A percentile compares a stretch with the other conserved stretches of the same genome.
phyloP scores from a whole-genome alignment of 805 yeast genomes.

The Isabelozyma pseudorhagii region DNA sequence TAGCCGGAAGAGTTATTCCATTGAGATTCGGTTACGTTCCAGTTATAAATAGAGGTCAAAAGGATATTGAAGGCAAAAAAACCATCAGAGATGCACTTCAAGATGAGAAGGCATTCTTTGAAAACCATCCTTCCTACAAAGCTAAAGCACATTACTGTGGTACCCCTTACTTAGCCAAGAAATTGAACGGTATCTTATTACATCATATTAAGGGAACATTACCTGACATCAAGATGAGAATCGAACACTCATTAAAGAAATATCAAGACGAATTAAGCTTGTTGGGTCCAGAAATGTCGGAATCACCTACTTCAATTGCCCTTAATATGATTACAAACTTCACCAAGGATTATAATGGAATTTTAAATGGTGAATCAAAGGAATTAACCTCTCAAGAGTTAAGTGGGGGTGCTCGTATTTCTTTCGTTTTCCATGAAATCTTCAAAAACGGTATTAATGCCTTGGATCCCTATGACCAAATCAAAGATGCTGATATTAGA shows the following conservation, averaged over 20 bases:
- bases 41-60: slow-evolving; percentile 95
- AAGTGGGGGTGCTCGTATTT: slow-evolving; percentile 97
- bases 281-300: slow-evolving; percentile 87
- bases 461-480: slow-evolving; percentile 93
- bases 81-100: slow-evolving; percentile 83
- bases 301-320: slow-evolving; percentile 85
- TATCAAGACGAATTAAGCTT: slow-evolving; percentile 73
- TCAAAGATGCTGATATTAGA: slow-evolving; percentile 92
- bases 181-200: slow-evolving; percentile 80
- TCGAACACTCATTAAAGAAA: slow-evolving; percentile 79
- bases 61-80: slow-evolving; percentile 85
- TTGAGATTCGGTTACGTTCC: slow-evolving; percentile 95
- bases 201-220: slow-evolving; percentile 67
- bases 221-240: slow-evolving; percentile 91
- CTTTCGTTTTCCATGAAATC: slow-evolving; percentile 95
- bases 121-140: slow-evolving; percentile 84
- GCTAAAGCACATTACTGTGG: slow-evolving; percentile 96
- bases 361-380: slow-evolving; percentile 87
- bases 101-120: slow-evolving; percentile 80
- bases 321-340: slow-evolving; percentile 90
- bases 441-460: slow-evolving; percentile 89
- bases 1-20: slow-evolving; percentile 94
- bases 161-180: slow-evolving; percentile 94
- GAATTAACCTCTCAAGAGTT: slow-evolving; percentile 87
- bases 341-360: slow-evolving; percentile 85